Evolutionary conservation across 345 rosid genomes (phyloP).

Genomic region (Gossypium sturtianum): DNA sequence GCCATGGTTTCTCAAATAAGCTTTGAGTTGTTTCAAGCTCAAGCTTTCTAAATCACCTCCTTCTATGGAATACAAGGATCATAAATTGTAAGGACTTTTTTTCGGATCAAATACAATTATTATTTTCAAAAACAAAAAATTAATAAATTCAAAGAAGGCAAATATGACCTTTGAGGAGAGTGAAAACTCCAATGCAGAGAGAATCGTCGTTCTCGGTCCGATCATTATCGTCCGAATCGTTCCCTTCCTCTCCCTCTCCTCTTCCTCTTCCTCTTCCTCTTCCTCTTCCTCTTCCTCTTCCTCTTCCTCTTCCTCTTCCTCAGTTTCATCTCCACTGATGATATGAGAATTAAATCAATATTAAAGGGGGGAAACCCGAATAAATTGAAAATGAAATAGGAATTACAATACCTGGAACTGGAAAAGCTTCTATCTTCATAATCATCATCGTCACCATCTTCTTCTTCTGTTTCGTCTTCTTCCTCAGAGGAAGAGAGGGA

Average conservation of each 20-base stretch:
- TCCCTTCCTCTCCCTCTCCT: conserved; percentile 6
- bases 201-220: conserved; percentile 31
- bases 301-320: conserved; percentile 9
- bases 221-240: conserved; percentile 16
- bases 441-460: conserved; percentile 3
- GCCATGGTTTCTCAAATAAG: conserved; percentile 43
- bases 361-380: background rate
- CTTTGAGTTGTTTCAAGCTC: conserved; percentile 40
- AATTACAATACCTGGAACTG: conserved; percentile 17
- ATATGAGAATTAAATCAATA: background rate
- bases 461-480: conserved; percentile 11
- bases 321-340: conserved; percentile 7
- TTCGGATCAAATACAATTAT: background rate
- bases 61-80: conserved; percentile 21
- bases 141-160: conserved; percentile 14
- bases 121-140: background rate
- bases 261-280: conserved; percentile 2
- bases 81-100: conserved; percentile 6
- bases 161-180: conserved; percentile 38
- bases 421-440: conserved; percentile 17
- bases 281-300: conserved; percentile 7
- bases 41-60: conserved; percentile 32
- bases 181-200: conserved; percentile 33
- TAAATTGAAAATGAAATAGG: background rate
- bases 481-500: conserved; percentile 25